Evolutionary conservation across 495 filamentous ascomycete genomes (phyloP).

Genomic region (Aspergillus sparsus): DNA sequence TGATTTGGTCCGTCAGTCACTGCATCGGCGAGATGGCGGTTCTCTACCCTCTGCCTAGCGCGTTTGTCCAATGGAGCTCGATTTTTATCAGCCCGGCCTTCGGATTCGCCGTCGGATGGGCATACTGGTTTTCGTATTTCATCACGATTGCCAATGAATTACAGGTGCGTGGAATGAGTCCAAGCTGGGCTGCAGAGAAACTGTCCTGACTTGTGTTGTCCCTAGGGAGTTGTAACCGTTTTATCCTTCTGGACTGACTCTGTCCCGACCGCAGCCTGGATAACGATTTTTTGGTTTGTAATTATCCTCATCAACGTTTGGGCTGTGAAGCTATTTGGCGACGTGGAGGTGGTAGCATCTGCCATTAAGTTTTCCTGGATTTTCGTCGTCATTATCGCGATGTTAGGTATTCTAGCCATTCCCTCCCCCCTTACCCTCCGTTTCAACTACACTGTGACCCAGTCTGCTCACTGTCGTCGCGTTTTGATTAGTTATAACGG

Average conservation of each 20-base stretch:
- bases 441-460: background rate
- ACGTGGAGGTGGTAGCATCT: conserved; percentile 53
- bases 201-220: too few relatives aligned
- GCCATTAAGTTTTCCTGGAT: conserved; percentile 52
- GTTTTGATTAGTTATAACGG: conserved; percentile 45
- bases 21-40: conserved; percentile 49
- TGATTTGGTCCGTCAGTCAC: conserved; percentile 40
- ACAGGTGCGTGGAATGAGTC: conserved; percentile 23
- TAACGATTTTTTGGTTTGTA: conserved; percentile 47
- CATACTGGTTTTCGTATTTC: conserved; percentile 48
- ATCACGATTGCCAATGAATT: conserved; percentile 51
- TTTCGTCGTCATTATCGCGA: conserved; percentile 45
- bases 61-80: conserved; percentile 47
- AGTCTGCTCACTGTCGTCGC: too few relatives aligned
- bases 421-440: conserved; percentile 20
- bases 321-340: conserved; percentile 54
- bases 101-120: conserved; percentile 54
- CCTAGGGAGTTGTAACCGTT: conserved; percentile 54
- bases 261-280: conserved; percentile 48
- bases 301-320: conserved; percentile 47
- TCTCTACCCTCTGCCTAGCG: conserved; percentile 58
- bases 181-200: too few relatives aligned
- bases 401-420: conserved; percentile 24
- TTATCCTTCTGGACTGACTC: conserved; percentile 56
- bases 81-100: conserved; percentile 51